These are phyloP conservation scores for Camelina neglecta DNA, from an alignment of 345 rosid genomes.

Conservation along the genomic window DNA sequence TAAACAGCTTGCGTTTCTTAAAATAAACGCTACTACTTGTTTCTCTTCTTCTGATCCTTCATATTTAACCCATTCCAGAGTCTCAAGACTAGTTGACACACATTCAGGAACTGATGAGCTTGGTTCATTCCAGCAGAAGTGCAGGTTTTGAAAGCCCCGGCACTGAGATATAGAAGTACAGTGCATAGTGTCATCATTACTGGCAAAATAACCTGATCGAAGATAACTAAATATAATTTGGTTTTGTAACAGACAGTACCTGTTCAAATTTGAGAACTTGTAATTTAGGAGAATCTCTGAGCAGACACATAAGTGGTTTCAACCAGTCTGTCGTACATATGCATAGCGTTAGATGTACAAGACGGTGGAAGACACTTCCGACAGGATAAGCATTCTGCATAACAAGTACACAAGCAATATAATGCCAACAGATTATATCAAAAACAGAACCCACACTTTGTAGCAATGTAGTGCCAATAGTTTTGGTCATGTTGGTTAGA, in stretches of 20 bases:
- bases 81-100: conserved; percentile 18
- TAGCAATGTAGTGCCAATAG: too few relatives aligned
- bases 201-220: not conserved
- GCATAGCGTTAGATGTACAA: not conserved
- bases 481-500: too few relatives aligned
- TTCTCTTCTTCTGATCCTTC: conserved; percentile 24
- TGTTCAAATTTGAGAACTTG: not conserved
- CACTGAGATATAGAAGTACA: conserved; percentile 5
- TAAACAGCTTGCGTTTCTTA: conserved; percentile 1
- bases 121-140: conserved; percentile 7
- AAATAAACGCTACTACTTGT: conserved; percentile 3
- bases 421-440: not conserved
- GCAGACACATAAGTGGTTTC: conserved; percentile 22
- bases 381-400: conserved; percentile 11
- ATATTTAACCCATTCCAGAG: not conserved
- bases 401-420: too few relatives aligned
- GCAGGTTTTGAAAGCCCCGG: fast-evolving
- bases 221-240: not conserved
- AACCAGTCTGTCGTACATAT: conserved; percentile 12
- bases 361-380: not conserved
- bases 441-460: too few relatives aligned
- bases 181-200: not conserved
- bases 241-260: not conserved
- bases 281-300: conserved; percentile 21
- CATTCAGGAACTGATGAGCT: conserved; percentile 16